Evolutionary conservation across 2,329 filamentous ascomycete genomes (phyloP), one percentile per base, ranked within the genome.

Genomic region (Calonectria leucothoes): DNA sequence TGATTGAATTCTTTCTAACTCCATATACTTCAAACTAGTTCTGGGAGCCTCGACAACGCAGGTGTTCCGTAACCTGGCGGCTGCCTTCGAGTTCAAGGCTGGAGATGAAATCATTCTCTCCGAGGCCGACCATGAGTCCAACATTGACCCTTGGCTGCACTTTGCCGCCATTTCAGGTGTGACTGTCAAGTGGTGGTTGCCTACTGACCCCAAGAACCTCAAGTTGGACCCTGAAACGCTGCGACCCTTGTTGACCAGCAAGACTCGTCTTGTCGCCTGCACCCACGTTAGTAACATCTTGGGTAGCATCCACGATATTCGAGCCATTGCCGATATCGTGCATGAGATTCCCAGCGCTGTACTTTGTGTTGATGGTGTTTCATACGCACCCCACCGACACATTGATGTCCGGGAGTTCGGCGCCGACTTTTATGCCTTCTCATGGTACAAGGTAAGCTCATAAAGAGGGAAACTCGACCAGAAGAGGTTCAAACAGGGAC

Each of bases 261-360:
- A 90, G 79, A 95, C 94, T 2, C 90, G 91, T 39, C 87, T 96
- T 1, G 92, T 96, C 0, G 88, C 92, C 3, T 94, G 91, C 82
- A 95, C 94, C 0, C 94, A 96, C 81, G 91, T 90, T 0, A 93
- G 91, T 71, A 95, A 95, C 79, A 90, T 95, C 64, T 88, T 95
- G 1, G 94, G 94, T 8, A 93, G 90, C 0, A 93, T 95, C 75
- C 91, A 92, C 76, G 89, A 93, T 76, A 86, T 94, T 70, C 86
- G 86, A 39, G 83, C 86, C 5, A 90, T 94, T 72, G 86, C 90
- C 2, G 82, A 88, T 0, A 83, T 84, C 0, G 91, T 93, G 2
- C 90, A 89, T 17, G 89, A 39, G n/a, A 27, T 39, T n/a, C 55
- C 55, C 1, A 35, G 55, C 12, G 55, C 55, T 23, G 11, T 61